Base-by-base conservation (phyloP, 2,329 filamentous ascomycete species). In the Nigrograna mackinnonii region DNA sequence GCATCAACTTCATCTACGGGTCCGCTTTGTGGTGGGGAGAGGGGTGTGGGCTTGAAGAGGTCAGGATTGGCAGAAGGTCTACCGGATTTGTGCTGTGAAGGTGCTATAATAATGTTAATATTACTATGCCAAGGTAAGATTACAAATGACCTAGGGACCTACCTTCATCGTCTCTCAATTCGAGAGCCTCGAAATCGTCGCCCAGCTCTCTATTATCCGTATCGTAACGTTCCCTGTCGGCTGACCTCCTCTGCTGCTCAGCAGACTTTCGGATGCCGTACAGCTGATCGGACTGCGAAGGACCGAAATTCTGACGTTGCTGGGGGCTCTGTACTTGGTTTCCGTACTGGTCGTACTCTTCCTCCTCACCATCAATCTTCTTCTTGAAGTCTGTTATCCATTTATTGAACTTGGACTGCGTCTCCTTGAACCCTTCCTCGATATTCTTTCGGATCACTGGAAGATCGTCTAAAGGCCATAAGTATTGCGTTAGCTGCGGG, bases 311-410 rank as follows among this genome's bases (percentile, higher is more conserved):
- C 38, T 68, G 66, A 24, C 65, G 60, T 33, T 55, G 66, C 45
- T 72, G 60, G 31, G 31, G 16, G 7, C 7, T 11, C 7, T 33
- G 16, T 4, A 58, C 54, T n/a, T 58, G 54, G 39, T 66, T 63
- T 14, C 80, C 78, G 30, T 81, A 80, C 41, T 85, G 81, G 6
- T 84, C 68, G 31, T 68, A 66, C 14, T 70, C 82, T 18, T 91
- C 87, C 40, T 86, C 82, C 51, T 94, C 89, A 36, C 94, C 92
- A 60, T 97, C 91, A 22, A 99, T 82, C 69, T 86, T 89, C 80
- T 97, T 97, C 74, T 89, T 94, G 65, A 99, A 77, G 50, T 84
- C 91, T 37, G 82, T 87, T 58, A 99, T 90, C 91, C 92, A 97
- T 37, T 83, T 82, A 72, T 95, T 97, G 58, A 99, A 88, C 63